Percentiles rank a stretch among this genome's conserved stretches.
phyloP scores from a whole-genome alignment of 2,329 filamentous ascomycete species.

The Claviceps lovelessii region DNA sequence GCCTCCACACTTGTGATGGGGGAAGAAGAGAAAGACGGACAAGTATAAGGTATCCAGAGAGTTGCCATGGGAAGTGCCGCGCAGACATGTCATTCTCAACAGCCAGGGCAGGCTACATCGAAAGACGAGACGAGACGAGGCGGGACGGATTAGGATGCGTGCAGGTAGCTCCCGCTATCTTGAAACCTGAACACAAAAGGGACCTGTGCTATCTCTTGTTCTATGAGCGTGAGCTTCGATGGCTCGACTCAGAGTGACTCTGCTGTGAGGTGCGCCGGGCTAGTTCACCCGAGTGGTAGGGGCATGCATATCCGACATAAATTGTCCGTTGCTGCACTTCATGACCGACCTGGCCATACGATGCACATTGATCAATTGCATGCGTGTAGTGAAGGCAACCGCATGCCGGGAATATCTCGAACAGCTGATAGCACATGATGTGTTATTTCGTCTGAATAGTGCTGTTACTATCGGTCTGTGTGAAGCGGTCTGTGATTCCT shows the following conservation, averaged over 20 bases:
- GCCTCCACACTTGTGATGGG: neutral
- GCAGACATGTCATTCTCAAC: conserved; percentile 1
- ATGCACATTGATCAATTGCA: conserved; percentile 66
- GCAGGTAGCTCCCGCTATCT: conserved; percentile 35
- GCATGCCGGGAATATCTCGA: conserved; percentile 78
- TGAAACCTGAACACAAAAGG: conserved; percentile 31
- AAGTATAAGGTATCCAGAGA: conserved; percentile 13
- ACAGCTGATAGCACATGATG: conserved; percentile 71
- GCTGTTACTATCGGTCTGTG: neutral
- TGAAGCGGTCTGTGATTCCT: neutral
- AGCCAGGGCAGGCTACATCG: too few relatives aligned
- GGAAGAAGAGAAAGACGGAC: too few relatives aligned
- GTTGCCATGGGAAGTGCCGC: conserved; percentile 35
- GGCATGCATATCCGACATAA: conserved; percentile 69
- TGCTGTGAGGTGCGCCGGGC: conserved; percentile 26
- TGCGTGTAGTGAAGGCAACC: conserved; percentile 80
- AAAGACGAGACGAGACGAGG: too few relatives aligned
- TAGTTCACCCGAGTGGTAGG: conserved; percentile 17
- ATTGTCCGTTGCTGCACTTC: conserved; percentile 59
- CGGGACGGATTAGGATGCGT: conserved; percentile 16
- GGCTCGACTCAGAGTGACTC: conserved; percentile 40
- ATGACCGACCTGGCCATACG: conserved; percentile 62
- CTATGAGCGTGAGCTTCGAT: conserved; percentile 35
- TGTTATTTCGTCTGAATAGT: conserved; percentile 10
- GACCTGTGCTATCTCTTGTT: conserved; percentile 6